Evolutionary conservation across 148 eudicot genomes (phyloP).

Genomic region (Cornus florida): DNA sequence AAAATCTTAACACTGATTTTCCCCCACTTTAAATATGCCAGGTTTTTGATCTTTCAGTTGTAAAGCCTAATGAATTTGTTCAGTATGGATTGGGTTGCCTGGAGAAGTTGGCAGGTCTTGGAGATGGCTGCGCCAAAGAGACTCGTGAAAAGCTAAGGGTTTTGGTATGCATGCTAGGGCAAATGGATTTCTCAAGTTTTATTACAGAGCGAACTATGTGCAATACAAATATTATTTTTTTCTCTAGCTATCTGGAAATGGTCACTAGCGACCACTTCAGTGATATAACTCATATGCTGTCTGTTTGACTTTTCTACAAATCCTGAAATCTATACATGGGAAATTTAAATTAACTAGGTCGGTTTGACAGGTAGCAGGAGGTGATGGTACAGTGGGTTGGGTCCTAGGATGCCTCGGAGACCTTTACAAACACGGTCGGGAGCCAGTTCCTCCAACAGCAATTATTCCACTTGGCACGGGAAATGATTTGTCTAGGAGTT

Average conservation of each 20-base stretch:
- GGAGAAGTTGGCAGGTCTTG: conserved; percentile 73
- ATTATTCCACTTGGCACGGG: conserved; percentile 98
- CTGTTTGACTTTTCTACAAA: neutral
- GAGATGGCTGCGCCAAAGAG: conserved; percentile 76
- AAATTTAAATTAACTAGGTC: neutral
- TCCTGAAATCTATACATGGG: neutral
- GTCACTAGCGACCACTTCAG: too few species aligned
- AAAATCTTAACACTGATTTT: neutral
- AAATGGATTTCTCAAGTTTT: neutral
- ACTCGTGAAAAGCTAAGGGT: conserved; percentile 76
- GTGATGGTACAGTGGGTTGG: conserved; percentile 99
- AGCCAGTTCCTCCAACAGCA: conserved; percentile 86
- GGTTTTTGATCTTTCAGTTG: conserved; percentile 76
- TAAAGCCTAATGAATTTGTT: conserved; percentile 81
- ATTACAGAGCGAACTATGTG: neutral
- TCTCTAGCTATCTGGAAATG: neutral
- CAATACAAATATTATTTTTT: neutral
- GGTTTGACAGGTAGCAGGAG: conserved; percentile 85
- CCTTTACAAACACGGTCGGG: conserved; percentile 68
- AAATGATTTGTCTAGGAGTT: conserved; percentile 94
- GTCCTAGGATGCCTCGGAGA: conserved; percentile 92
- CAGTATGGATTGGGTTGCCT: conserved; percentile 82
- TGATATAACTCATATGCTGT: neutral
- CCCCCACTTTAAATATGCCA: conserved; percentile 29
- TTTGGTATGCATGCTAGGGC: conserved; percentile 57